Evolutionary conservation across 2,329 filamentous ascomycete genomes (phyloP), one percentile per base, ranked within the genome.

Genomic region (Fusarium phyllophilum): DNA sequence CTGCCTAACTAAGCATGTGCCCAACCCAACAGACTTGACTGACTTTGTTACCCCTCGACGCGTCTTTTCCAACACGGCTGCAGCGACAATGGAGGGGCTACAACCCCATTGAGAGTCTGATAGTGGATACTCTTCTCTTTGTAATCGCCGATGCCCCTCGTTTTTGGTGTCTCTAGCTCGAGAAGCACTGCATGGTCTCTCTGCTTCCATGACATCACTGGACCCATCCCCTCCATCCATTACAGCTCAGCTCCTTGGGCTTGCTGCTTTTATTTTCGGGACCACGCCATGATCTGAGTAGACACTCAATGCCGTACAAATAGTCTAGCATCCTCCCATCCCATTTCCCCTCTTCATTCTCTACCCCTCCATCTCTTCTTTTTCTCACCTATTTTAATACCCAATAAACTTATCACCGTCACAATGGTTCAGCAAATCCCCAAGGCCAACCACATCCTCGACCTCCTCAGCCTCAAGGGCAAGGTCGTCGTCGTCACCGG

Each of bases 401-500:
- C 59, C 57, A 20, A 34, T 6, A 51, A 22, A 61, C 57, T 26
- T 56, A 46, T 38, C 39, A 62, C 58, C 62, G 60, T 62, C 71
- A 80, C 34, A 61, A 89, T 91, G 89, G 87, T 88, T 85, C 84
- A 88, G 78, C 75, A 83, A 79, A 83, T 91, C 70, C 90, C 91
- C 78, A 82, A 89, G 78, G 84, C 89, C 72, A 84, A 85, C 73
- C 85, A 84, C 77, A 87, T 94, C 77, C 81, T 86, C 73, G 92
- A 91, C 79, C 89, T 94, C 76, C 91, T 94, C 83, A 92, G 90
- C 77, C 86, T 94, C 70, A 92, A 92, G 83, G 91, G 91, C 77
- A 92, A 92, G 83, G 92, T 92, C 57, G 89, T 92, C 74, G 89
- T 94, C 76, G 85, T 94, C 70, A 91, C 91, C 9, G 92, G 92